A percentile compares a stretch with the other conserved stretches of the same genome.
phyloP scores from a whole-genome alignment of 2,329 filamentous ascomycete species.

The Immersiporthe knoxdaviesiana region DNA sequence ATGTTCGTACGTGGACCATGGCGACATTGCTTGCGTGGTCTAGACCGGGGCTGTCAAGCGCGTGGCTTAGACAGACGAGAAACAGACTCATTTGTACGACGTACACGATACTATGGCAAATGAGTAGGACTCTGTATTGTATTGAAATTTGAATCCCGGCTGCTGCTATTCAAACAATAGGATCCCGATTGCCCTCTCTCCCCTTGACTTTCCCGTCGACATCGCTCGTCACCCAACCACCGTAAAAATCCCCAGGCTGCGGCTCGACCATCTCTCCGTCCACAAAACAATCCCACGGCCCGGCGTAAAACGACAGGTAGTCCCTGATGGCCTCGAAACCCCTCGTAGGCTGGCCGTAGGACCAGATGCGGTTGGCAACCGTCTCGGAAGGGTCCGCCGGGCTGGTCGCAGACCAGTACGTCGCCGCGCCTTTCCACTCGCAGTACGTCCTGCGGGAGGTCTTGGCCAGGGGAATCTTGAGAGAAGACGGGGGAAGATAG shows the following conservation, averaged over 20 bases:
- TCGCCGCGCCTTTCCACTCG: conserved; percentile 65
- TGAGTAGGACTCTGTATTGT: background rate
- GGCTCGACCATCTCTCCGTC: conserved; percentile 62
- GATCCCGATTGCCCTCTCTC: conserved; percentile 45
- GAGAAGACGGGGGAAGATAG: conserved; percentile 57
- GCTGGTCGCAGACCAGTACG: conserved; percentile 56
- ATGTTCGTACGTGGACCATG: background rate
- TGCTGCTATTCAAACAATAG: conserved; percentile 35
- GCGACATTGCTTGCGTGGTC: conserved; percentile 8
- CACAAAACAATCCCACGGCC: conserved; percentile 65
- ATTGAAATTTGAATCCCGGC: background rate
- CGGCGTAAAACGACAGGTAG: conserved; percentile 62
- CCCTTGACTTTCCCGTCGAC: conserved; percentile 57
- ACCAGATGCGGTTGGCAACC: conserved; percentile 60
- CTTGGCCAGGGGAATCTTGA: conserved; percentile 51
- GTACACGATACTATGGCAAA: background rate
- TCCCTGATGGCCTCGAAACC: conserved; percentile 57
- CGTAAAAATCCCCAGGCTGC: conserved; percentile 66
- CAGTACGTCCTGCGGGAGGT: conserved; percentile 53
- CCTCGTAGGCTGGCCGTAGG: conserved; percentile 57
- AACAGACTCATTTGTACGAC: background rate
- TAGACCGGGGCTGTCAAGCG: conserved; percentile 3
- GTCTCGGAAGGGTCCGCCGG: conserved; percentile 40
- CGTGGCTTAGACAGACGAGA: conserved; percentile 3
- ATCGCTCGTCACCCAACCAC: conserved; percentile 66